Percentiles rank a stretch among this genome's conserved stretches.
Evolutionary conservation across 2,329 filamentous ascomycete species (phyloP).

Genomic region (Coleophoma eucalyptorum): DNA sequence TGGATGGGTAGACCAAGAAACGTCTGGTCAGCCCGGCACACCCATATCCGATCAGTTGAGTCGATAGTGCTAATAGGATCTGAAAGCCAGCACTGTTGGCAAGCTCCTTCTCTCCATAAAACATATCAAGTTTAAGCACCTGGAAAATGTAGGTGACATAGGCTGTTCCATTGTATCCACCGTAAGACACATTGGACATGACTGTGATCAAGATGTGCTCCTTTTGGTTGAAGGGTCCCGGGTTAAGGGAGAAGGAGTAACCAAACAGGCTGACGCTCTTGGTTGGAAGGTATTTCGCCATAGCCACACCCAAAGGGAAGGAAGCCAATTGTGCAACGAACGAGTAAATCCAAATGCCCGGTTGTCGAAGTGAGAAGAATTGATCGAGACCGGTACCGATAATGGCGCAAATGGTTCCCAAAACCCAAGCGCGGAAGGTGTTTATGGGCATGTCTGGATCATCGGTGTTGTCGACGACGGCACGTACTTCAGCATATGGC

Average conservation of each 20-base stretch:
- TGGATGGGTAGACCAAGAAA: slow-evolving; percentile 54
- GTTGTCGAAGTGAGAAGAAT: slow-evolving; percentile 4
- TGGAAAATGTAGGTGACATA: background rate
- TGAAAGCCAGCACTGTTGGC: slow-evolving; percentile 40
- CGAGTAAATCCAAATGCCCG: slow-evolving; percentile 2
- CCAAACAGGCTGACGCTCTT: background rate
- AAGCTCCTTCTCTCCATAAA: background rate
- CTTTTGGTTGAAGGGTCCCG: slow-evolving; percentile 64
- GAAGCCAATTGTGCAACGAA: slow-evolving; percentile 3
- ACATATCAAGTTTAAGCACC: background rate
- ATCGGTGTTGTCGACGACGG: slow-evolving; percentile 59
- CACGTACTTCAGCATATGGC: slow-evolving; percentile 34
- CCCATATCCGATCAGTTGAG: slow-evolving; percentile 60
- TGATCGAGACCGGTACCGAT: slow-evolving; percentile 1
- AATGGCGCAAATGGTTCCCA: slow-evolving; percentile 38
- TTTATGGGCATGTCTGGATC: slow-evolving; percentile 57
- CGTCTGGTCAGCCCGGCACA: slow-evolving; percentile 55
- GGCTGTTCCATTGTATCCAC: background rate
- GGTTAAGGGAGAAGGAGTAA: slow-evolving; percentile 36
- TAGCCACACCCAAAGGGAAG: slow-evolving; percentile 46
- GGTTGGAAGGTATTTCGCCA: slow-evolving; percentile 35
- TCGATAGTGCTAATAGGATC: slow-evolving; percentile 55
- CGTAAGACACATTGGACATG: slow-evolving; percentile 45
- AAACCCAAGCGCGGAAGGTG: slow-evolving; percentile 59
- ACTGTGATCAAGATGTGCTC: slow-evolving; percentile 63